Evolutionary conservation across 441 rosid genomes (phyloP), one percentile per base, ranked within the genome.

Genomic region (Gossypium lobatum): DNA sequence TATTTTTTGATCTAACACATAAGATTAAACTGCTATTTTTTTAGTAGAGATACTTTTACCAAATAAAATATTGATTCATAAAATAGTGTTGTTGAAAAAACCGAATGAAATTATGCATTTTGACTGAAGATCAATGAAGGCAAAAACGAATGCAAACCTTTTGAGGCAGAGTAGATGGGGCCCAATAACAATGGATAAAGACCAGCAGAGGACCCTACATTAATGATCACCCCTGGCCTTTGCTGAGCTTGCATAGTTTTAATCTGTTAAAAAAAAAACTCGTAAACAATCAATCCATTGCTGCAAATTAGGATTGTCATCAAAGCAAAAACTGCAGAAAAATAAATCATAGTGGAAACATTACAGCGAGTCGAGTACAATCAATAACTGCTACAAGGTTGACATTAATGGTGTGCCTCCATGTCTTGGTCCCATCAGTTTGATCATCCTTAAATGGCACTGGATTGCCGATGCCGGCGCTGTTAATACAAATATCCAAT

Each of bases 191-290:
- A 50, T 37, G 99, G 99, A 85, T 93, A 91, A 73, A 93, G 95
- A 70, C 98, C 99, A 1, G 96, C 71, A 79, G 97, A 82, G 70
- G 99, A 96, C n/a, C 97, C 97, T 82, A 96, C 5, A 82, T 96
- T 96, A 76, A 96, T 87, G 75, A 96, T 96, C 54, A 87, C 97
- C 66, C 98, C 98, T 34, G 98, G 92, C 80, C 84, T 96, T 80
- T 87, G 76, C 72, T 82, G 76, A 34, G 86, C 87, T 87, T 81
- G 85, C 97, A 93, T 93, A 61, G 84, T 78, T 72, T 83, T 88
- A 78, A 93, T 83, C 99, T 95, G 87, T 75, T 75, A n/a, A n/a
- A 21, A 77, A 68, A 73, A 17, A 2, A 37, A 2, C 75, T 20
- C 39, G 9, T 2, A 73, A 23, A 64, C 6, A 63, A 55, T 65